These are phyloP conservation scores for Verruconis gallopava DNA, from an alignment of 2,329 filamentous ascomycete species.

Conservation along the genomic window DNA sequence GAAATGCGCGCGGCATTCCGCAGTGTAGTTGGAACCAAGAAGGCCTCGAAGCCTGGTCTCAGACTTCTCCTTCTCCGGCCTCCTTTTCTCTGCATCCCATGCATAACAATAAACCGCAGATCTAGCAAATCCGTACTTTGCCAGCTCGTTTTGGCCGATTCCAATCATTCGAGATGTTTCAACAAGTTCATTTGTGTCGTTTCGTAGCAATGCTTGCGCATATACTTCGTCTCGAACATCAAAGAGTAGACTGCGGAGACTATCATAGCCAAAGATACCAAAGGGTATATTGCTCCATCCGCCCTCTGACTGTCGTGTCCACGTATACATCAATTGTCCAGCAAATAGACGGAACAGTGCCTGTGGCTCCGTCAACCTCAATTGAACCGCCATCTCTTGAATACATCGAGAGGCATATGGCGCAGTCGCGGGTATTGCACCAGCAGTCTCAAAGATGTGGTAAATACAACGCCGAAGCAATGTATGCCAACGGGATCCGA, in stretches of 20 bases:
- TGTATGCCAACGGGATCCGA: conserved; percentile 77
- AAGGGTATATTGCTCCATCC: conserved; percentile 63
- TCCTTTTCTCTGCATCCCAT: conserved; percentile 31
- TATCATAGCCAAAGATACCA: conserved; percentile 67
- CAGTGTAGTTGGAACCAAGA: conserved; percentile 53
- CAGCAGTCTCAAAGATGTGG: conserved; percentile 84
- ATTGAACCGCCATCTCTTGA: conserved; percentile 46
- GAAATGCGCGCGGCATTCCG: conserved; percentile 55
- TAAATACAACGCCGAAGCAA: conserved; percentile 79
- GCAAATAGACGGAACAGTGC: conserved; percentile 74
- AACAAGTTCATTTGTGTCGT: conserved; percentile 49
- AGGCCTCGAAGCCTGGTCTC: conserved; percentile 55
- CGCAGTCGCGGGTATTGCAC: conserved; percentile 50
- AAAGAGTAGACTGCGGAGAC: conserved; percentile 52
- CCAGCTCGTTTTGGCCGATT: conserved; percentile 41
- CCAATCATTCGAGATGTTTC: conserved; percentile 48
- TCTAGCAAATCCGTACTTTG: conserved; percentile 61
- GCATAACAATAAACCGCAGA: conserved; percentile 74
- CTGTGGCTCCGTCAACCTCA: conserved; percentile 52
- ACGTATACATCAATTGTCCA: conserved; percentile 81
- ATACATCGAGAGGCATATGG: conserved; percentile 65
- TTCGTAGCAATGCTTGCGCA: conserved; percentile 72
- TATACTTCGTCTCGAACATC: conserved; percentile 66
- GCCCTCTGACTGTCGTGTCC: conserved; percentile 46
- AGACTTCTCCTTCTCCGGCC: conserved; percentile 18